These are phyloP conservation scores for Hypoxylon sp. DNA, from an alignment of 2,329 filamentous ascomycete genomes.

Conservation along the genomic window DNA sequence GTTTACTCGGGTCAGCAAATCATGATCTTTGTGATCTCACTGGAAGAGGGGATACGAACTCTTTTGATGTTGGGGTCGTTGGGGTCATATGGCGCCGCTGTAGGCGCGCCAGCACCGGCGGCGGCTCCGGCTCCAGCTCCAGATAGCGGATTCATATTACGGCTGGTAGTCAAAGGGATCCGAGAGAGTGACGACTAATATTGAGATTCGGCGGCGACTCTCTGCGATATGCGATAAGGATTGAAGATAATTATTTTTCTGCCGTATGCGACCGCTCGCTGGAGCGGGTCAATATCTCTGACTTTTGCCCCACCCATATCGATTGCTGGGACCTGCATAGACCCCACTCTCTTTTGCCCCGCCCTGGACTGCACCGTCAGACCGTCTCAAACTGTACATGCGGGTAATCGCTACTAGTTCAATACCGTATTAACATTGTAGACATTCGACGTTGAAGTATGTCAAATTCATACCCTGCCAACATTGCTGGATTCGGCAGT, in stretches of 20 bases:
- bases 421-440: neutral
- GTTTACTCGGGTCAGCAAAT: constrained; percentile 26
- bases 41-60: constrained; percentile 54
- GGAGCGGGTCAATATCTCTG: constrained; percentile 2
- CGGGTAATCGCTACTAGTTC: neutral
- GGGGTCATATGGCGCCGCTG: constrained; percentile 51
- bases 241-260: constrained; percentile 48
- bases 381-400: neutral
- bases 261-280: constrained; percentile 46
- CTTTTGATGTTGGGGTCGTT: constrained; percentile 69
- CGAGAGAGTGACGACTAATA: neutral
- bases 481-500: neutral
- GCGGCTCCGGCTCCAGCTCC: constrained; percentile 42
- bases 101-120: constrained; percentile 44
- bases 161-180: neutral
- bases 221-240: constrained; percentile 37
- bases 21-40: neutral
- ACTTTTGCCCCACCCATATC: constrained; percentile 13
- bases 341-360: neutral
- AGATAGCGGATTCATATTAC: constrained; percentile 53
- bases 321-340: constrained; percentile 34
- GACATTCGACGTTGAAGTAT: no score
- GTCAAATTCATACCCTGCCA: neutral
- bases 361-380: constrained; percentile 3
- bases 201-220: constrained; percentile 17